phyloP scores from a whole-genome alignment of 306 rosid species.

The Cucurbita pepo region DNA sequence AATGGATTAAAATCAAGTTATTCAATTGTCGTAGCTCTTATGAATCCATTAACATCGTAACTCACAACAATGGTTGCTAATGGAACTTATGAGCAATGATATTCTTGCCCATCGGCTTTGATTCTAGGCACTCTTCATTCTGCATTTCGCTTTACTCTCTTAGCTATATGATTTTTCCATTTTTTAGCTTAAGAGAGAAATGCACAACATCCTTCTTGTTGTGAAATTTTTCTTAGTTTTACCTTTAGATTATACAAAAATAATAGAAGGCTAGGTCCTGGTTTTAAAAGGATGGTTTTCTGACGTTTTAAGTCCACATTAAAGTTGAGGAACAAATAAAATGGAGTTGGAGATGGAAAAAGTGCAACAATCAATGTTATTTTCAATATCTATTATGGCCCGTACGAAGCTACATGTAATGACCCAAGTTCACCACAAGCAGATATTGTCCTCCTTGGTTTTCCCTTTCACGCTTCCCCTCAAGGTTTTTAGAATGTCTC shows the following conservation, averaged over 20 bases:
- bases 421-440: too few species aligned
- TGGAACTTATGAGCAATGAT: background rate
- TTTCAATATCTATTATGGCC: background rate
- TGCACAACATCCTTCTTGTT: background rate
- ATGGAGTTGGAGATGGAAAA: background rate
- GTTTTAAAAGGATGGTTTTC: background rate
- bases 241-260: background rate
- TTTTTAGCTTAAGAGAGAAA: background rate
- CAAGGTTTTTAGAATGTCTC: too few species aligned
- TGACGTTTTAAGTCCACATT: background rate
- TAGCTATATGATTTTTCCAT: background rate
- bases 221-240: background rate
- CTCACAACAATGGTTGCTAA: background rate
- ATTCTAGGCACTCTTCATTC: background rate
- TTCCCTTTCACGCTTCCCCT: too few species aligned
- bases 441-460: too few species aligned
- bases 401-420: background rate
- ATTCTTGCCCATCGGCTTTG: background rate
- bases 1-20: background rate
- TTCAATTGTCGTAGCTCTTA: background rate
- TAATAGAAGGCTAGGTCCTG: background rate
- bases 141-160: background rate
- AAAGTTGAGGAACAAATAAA: background rate
- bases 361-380: background rate
- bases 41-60: background rate